Conservation (phyloP, 78 protist genomes). For the Speleostelium caveatum region DNA sequence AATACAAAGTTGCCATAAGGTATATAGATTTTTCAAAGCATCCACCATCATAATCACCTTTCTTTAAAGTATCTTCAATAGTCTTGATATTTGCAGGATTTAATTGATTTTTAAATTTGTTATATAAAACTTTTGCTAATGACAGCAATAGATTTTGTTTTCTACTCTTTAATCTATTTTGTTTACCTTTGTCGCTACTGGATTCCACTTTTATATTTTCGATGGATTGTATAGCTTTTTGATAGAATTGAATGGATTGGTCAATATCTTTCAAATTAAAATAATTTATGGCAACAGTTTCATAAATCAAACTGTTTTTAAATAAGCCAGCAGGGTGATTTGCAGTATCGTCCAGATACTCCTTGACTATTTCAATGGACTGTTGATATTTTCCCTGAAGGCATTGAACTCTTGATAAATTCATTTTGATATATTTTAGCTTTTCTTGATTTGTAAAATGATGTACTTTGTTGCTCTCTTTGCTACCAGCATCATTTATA, state of each 20-base stretch:
- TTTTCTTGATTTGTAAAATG: conserved; percentile 2
- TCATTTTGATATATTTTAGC: conserved; percentile 5
- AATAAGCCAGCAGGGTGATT: not conserved
- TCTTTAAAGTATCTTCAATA: not conserved
- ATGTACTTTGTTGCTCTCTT: no score
- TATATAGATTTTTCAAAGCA: not conserved
- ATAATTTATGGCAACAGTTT: conserved; percentile 4
- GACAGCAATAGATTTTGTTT: conserved; percentile 1
- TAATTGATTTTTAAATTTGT: not conserved
- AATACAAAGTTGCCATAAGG: conserved; percentile 10
- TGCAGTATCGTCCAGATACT: not conserved
- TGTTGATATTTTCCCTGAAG: conserved; percentile 1
- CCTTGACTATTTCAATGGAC: conserved; percentile 5
- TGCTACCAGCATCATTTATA: not conserved
- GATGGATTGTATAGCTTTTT: not conserved
- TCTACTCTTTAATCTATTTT: no score
- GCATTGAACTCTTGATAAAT: conserved; percentile 44
- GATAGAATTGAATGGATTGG: conserved; percentile 1
- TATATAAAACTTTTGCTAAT: conserved; percentile 33
- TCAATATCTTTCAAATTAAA: conserved; percentile 10
- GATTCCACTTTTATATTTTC: not conserved
- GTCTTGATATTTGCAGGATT: conserved; percentile 13
- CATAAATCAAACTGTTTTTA: conserved; percentile 29
- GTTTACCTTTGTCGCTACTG: no score
- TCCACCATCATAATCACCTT: conserved; percentile 1